A percentile compares a stretch with the other conserved stretches of the same genome.
Conservation (phyloP, 179 eudicot genomes). For the Gypsophila paniculata region DNA sequence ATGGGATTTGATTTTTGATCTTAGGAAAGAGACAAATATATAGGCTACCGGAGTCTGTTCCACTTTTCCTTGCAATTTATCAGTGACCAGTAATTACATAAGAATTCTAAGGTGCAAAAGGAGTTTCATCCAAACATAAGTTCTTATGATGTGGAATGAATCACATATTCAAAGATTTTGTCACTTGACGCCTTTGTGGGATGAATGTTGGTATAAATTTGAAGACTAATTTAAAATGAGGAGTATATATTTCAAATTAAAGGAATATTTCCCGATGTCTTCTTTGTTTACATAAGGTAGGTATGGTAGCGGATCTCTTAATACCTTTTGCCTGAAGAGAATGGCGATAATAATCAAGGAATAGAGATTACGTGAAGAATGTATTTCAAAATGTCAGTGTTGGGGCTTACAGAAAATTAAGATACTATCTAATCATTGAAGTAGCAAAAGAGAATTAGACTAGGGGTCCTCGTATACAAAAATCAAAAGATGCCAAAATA, state of each 20-base stretch:
- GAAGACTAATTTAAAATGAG: too few relatives aligned
- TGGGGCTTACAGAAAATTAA: too few relatives aligned
- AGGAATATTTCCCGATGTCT: not conserved
- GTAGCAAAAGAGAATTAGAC: not conserved
- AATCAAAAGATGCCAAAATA: not conserved
- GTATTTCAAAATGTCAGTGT: too few relatives aligned
- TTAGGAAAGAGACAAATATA: not conserved
- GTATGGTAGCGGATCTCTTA: not conserved
- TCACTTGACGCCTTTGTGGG: not conserved
- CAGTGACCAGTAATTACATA: not conserved
- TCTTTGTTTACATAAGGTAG: not conserved
- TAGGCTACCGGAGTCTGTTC: not conserved
- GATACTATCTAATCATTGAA: not conserved
- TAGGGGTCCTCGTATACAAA: not conserved
- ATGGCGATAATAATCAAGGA: not conserved
- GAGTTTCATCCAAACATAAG: too few relatives aligned
- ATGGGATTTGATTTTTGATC: not conserved
- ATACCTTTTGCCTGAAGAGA: not conserved
- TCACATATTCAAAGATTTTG: not conserved
- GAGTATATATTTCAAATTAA: too few relatives aligned
- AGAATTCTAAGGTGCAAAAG: too few relatives aligned
- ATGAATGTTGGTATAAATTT: not conserved
- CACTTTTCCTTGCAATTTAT: not conserved
- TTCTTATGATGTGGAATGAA: not conserved
- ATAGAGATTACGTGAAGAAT: too few relatives aligned